Evolutionary conservation across 768 basidiomycete genomes (phyloP), one percentile per base, ranked within the genome.

Genomic region (Termitomyces sp.): DNA sequence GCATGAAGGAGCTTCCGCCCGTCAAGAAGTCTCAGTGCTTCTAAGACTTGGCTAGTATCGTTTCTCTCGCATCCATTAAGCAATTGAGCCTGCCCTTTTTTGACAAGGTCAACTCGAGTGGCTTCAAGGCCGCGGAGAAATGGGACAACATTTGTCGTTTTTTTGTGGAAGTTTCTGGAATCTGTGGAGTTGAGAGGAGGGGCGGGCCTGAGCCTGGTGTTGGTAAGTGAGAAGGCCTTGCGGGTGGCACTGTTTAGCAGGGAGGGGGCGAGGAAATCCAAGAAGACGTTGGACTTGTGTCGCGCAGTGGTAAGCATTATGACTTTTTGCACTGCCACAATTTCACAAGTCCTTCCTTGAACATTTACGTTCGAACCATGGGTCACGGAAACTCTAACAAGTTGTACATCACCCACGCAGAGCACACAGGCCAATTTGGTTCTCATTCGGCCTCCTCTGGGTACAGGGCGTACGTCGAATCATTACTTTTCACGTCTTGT

Each of bases 371-470:
- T 40, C 8, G 19, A 52, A 73, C 62, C 57, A 91, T 91, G 89
- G 89, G 91, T 49, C 90, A 93, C 76, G 91, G 91, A 69, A 91
- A 90, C 67, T 89, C 87, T 32, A 79, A 89, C 79, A 92, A 92
- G 70, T 74, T 94, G 29, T 94, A 94, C 68, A 89, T 95, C 68
- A 95, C 92, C 3, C 91, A 94, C 67, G 86, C 89, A 23, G 92
- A 95, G 68, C 92, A 94, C 67, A 78, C 89, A 7, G 92, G 92
- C 42, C 75, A 83, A 41, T 80, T 88, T 66, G 92, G 92, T 34
- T 86, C 88, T 42, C 92, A 95, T 70, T 89, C 92, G 0, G 80
- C 90, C 23, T 90, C 90, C 10, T 80, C 79, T 29, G 92, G 92
- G 14, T 85, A 77, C 72, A 90, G 78, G 69, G 78, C 79, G 86